Conservation (phyloP, 2,329 filamentous ascomycete species). For the Arthroderma sp. region DNA sequence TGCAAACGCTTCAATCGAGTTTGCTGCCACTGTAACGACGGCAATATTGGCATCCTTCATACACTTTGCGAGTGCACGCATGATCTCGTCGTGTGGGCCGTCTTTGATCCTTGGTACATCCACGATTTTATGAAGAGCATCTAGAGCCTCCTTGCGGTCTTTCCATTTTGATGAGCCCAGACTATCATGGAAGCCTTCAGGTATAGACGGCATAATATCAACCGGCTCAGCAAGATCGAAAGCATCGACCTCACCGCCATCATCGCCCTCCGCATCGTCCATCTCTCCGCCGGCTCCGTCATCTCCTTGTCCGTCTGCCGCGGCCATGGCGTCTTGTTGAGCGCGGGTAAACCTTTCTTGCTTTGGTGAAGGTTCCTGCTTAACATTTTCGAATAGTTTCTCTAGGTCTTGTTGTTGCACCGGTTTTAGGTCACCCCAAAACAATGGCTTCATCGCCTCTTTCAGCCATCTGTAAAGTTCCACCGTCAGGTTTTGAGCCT, state of each 20-base stretch:
- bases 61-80: slow-evolving; percentile 72
- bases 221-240: slow-evolving; percentile 77
- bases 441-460: slow-evolving; percentile 95
- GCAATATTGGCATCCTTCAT: slow-evolving; percentile 99
- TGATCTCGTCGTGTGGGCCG: slow-evolving; percentile 71
- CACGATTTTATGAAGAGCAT: slow-evolving; percentile 60
- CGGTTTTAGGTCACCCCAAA: slow-evolving; percentile 89
- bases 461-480: slow-evolving; percentile 95
- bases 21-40: slow-evolving; percentile 83
- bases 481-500: slow-evolving; percentile 79
- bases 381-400: slow-evolving; percentile 84
- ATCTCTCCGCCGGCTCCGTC: slow-evolving; percentile 48
- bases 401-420: slow-evolving; percentile 92
- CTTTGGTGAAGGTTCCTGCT: slow-evolving; percentile 73
- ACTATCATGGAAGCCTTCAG: slow-evolving; percentile 68
- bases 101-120: slow-evolving; percentile 90
- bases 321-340: slow-evolving; percentile 71
- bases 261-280: slow-evolving; percentile 47
- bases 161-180: slow-evolving; percentile 94
- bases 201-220: slow-evolving; percentile 69
- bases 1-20: slow-evolving; percentile 79
- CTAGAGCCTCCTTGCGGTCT: slow-evolving; percentile 86
- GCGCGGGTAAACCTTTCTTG: slow-evolving; percentile 79
- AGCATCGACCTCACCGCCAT: slow-evolving; percentile 57
- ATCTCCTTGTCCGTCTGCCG: slow-evolving; percentile 48